These are phyloP conservation scores for Silene conica DNA, from an alignment of 148 eudicot species.

Conservation along the genomic window DNA sequence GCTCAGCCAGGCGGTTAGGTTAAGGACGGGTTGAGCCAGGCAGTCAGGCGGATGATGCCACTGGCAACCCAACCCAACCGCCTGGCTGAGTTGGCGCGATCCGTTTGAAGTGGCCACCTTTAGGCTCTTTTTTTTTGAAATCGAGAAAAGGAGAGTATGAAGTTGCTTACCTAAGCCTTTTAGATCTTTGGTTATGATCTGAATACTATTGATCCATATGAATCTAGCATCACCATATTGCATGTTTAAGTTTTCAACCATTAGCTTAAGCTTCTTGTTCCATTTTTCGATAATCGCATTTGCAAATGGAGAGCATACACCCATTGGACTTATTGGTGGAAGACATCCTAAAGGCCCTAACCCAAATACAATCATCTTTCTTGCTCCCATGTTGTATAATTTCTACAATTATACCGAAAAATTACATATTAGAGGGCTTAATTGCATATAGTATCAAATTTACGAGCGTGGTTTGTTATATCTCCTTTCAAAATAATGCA, in stretches of 20 bases:
- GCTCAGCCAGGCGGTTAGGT: too few species aligned
- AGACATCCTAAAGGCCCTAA: conserved; percentile 44
- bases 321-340: conserved; percentile 20
- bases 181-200: conserved; percentile 22
- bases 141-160: too few species aligned
- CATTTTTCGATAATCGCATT: conserved; percentile 27
- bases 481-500: too few species aligned
- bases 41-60: too few species aligned
- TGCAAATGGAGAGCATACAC: conserved; percentile 27
- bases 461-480: too few species aligned
- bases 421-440: too few species aligned
- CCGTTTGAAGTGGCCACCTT: too few species aligned
- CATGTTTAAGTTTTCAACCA: conserved; percentile 31
- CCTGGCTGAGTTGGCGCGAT: too few species aligned
- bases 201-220: conserved; percentile 35
- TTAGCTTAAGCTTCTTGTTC: conserved; percentile 26
- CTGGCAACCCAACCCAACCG: too few species aligned
- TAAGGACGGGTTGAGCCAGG: too few species aligned
- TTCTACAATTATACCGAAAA: conserved; percentile 18
- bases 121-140: too few species aligned
- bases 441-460: too few species aligned
- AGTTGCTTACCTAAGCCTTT: conserved; percentile 24
- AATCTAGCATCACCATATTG: conserved; percentile 32
- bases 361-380: conserved; percentile 45
- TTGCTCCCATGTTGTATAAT: conserved; percentile 43